Conservation (phyloP, 1,139 yeast genomes). For the Wickerhamomyces sp. region DNA sequence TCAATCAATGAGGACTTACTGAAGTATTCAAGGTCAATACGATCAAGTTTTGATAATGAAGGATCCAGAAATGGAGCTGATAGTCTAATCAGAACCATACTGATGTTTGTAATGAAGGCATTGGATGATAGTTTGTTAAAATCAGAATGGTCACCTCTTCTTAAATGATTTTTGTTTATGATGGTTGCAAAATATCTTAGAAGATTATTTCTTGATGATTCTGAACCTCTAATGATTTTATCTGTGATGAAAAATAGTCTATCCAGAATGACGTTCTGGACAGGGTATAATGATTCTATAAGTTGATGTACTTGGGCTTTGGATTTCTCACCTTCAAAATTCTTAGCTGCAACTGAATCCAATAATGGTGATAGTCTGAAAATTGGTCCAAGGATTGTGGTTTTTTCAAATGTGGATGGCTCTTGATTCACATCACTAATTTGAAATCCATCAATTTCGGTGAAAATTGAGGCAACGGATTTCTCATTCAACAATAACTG, state of each 20-base stretch:
- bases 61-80: conserved; percentile 81
- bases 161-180: conserved; percentile 74
- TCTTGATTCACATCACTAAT: conserved; percentile 13
- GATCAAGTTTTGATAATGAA: conserved; percentile 62
- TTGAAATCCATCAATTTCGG: conserved; percentile 54
- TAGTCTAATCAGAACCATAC: conserved; percentile 61
- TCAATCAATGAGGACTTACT: conserved; percentile 47
- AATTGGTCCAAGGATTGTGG: conserved; percentile 73
- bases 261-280: conserved; percentile 50
- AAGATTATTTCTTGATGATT: conserved; percentile 55
- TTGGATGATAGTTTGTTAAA: conserved; percentile 64
- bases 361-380: conserved; percentile 71
- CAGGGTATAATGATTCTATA: conserved; percentile 54
- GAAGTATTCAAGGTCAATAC: conserved; percentile 68
- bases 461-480: conserved; percentile 55
- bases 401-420: conserved; percentile 51
- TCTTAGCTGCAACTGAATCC: conserved; percentile 41
- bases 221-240: conserved; percentile 72
- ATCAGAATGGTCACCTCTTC: conserved; percentile 84
- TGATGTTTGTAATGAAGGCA: conserved; percentile 76
- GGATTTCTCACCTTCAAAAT: conserved; percentile 34
- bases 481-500: conserved; percentile 60
- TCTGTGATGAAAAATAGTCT: conserved; percentile 66
- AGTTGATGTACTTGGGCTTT: conserved; percentile 41
- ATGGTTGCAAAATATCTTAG: conserved; percentile 67